phyloP scores from a whole-genome alignment of 1,284 basidiomycete genomes.

The Rhodotorula sp. region DNA sequence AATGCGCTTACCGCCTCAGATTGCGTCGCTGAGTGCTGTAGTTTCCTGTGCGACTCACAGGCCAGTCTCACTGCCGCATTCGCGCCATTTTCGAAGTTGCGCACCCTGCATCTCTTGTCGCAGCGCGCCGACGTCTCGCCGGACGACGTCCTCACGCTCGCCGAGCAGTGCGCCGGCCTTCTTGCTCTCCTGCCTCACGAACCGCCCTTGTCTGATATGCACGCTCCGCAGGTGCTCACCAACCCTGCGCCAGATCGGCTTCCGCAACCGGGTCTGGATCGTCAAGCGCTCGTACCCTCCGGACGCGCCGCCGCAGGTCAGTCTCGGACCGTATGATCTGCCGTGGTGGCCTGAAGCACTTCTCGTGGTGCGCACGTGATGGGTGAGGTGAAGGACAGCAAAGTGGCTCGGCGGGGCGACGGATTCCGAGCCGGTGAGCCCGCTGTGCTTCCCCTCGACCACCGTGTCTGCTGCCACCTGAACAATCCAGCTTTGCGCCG shows the following conservation, averaged over 20 bases:
- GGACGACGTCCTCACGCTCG: conserved; percentile 25
- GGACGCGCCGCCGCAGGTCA: conserved; percentile 12
- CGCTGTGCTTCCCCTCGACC: no score
- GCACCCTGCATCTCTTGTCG: conserved; percentile 34
- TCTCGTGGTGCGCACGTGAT: conserved; percentile 38
- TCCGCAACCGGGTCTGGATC: conserved; percentile 42
- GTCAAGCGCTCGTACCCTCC: conserved; percentile 14
- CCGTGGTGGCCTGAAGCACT: conserved; percentile 40
- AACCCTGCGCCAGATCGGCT: conserved; percentile 36
- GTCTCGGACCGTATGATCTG: conserved; percentile 31
- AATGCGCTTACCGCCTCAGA: background rate
- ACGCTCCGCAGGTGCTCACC: conserved; percentile 16
- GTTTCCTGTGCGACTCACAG: background rate
- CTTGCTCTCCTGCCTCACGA: no score
- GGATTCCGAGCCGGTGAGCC: background rate
- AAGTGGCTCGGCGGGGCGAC: background rate
- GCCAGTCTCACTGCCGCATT: conserved; percentile 14
- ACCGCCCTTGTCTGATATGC: background rate
- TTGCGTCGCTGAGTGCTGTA: background rate
- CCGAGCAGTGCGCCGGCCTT: conserved; percentile 16
- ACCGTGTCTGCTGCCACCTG: no score
- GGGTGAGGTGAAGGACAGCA: background rate
- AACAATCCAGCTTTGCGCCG: background rate
- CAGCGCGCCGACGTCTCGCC: conserved; percentile 22
- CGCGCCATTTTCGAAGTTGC: conserved; percentile 6